A percentile compares a stretch with the other conserved stretches of the same genome.
These are phyloP conservation scores for Arabidopsis thaliana DNA, from an alignment of 345 rosid species.

Conservation along the genomic window DNA sequence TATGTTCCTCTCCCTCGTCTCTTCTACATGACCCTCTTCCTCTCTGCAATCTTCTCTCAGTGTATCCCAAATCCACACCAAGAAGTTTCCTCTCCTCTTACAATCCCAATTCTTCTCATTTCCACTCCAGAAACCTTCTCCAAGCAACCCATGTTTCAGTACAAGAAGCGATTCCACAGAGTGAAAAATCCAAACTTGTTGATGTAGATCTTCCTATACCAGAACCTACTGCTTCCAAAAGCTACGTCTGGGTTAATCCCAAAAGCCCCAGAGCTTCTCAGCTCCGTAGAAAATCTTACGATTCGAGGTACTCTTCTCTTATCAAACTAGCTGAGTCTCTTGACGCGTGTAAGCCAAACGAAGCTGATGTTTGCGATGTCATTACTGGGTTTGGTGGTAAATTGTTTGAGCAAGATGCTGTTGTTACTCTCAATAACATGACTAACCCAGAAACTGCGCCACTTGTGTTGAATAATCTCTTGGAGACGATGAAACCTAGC, in stretches of 20 bases:
- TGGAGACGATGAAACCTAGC: constrained; percentile 48
- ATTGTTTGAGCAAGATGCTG: constrained; percentile 78
- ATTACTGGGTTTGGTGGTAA: constrained; percentile 58
- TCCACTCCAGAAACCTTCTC: constrained; percentile 46
- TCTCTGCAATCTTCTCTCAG: constrained; percentile 46
- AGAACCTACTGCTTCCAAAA: constrained; percentile 40
- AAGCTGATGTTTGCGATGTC: constrained; percentile 51
- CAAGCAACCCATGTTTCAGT: constrained; percentile 57
- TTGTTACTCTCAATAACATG: constrained; percentile 82
- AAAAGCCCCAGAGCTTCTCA: constrained; percentile 74
- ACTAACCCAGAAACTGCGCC: constrained; percentile 65
- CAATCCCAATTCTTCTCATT: constrained; percentile 34
- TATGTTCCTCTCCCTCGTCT: constrained; percentile 59
- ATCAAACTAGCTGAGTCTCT: constrained; percentile 66
- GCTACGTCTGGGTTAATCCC: constrained; percentile 85
- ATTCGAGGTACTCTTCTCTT: constrained; percentile 79
- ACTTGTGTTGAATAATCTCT: constrained; percentile 61
- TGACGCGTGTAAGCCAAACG: constrained; percentile 52
- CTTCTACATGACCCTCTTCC: constrained; percentile 52
- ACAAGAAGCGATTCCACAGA: constrained; percentile 49
- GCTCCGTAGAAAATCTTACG: constrained; percentile 65
- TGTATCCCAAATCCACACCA: constrained; percentile 44
- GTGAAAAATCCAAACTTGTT: constrained; percentile 39
- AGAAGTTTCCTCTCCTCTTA: constrained; percentile 41
- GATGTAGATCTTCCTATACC: constrained; percentile 33